Base-by-base conservation (phyloP, 208 protist species). In the Trypanosoma avium region DNA sequence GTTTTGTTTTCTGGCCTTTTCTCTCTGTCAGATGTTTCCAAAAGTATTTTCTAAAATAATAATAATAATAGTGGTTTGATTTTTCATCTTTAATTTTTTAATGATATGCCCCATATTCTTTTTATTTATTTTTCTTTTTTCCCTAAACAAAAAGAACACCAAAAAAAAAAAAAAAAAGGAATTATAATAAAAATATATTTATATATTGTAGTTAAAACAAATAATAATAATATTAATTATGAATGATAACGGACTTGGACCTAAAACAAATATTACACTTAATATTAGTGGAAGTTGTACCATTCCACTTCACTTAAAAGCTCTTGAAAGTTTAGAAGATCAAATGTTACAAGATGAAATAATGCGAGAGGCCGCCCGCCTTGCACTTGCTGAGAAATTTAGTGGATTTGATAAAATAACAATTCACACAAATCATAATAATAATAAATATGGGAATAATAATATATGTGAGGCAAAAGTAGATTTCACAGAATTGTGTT, bases 371-470 rank as follows among this genome's bases (percentile, higher is more conserved):
- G 77, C 81, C 5, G 73, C 84, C 12, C 70, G 70, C 9, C 65
- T 93, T 19, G 75, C 81, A 0, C 75, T 95, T 26, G 73, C 70
- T n/a, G 86, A 95, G 60, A 67, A 68, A 24, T 62, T 95, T 3
- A 81, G 82, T 33, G 78, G 76, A 60, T 92, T 95, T 64, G 82
- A 87, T 27, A 70, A 83, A 10, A 66, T 90, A 12, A 61, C 52
- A 4, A 24, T 81, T 32, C 73, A 57, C 42, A 42, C 53, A 4
- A 42, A 17, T 0, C 62, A 66, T 47, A 71, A 48, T n/a, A n/a
- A n/a, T n/a, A n/a, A n/a, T n/a, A n/a, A n/a, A n/a, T n/a, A n/a
- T 67, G 5, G 30, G 13, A 56, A 57, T 47, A 29, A 64, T 27
- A 22, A 60, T 36, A 24, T 40, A 0, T 75, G 40, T 60, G 62